phyloP scores from a whole-genome alignment of 257 asterid genomes.

The Penstemon newberryi region DNA sequence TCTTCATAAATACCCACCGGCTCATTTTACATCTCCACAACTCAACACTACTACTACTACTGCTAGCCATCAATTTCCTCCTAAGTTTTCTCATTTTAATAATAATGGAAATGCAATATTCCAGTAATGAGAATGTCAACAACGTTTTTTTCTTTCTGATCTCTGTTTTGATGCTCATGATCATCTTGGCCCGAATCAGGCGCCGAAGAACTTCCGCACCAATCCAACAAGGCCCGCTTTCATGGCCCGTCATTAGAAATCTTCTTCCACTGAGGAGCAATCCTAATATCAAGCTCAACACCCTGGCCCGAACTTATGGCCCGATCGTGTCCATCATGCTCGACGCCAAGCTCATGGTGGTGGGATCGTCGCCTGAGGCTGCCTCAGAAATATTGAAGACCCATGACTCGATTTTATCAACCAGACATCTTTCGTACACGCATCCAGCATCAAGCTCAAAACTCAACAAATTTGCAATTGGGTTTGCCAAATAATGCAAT shows the following conservation, averaged over 20 bases:
- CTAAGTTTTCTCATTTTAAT: background rate
- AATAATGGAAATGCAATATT: background rate
- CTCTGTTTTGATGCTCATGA: conserved; percentile 7
- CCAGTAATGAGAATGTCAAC: no score
- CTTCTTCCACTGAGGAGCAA: no score
- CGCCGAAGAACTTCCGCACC: background rate
- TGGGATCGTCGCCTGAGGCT: background rate
- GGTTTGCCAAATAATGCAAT: background rate
- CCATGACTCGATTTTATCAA: background rate
- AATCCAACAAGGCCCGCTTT: conserved; percentile 23
- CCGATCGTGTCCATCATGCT: background rate
- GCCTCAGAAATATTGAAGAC: conserved; percentile 8
- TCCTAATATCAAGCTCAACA: no score
- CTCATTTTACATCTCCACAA: no score
- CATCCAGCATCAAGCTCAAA: background rate
- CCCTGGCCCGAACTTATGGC: no score
- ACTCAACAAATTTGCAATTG: background rate
- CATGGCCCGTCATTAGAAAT: no score
- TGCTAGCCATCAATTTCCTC: no score
- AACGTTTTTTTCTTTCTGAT: background rate
- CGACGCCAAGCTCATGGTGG: background rate
- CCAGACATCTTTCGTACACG: background rate
- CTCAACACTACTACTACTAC: no score
- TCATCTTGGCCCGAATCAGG: background rate
- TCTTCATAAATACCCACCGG: no score